Evolutionary conservation across 768 basidiomycete genomes (phyloP), one percentile per base, ranked within the genome.

Genomic region (Panus rudis): DNA sequence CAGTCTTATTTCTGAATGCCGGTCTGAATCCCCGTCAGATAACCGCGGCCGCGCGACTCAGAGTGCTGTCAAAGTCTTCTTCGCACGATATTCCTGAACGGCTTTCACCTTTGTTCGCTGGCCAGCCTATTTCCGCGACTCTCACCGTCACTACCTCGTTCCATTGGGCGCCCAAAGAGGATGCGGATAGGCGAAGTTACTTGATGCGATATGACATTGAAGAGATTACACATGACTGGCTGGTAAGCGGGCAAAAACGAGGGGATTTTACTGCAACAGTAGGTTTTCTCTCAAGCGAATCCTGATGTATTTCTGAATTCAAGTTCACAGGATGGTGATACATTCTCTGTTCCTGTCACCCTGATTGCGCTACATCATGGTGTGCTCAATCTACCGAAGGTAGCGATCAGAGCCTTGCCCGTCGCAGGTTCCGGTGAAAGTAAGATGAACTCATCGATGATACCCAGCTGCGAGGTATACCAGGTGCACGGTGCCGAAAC

Each of bases 341-440:
- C 76, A 0, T 68, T 79, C 46, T 68, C 71, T 2, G 66, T 82
- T 0, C 74, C 77, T 2, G 65, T 94, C 40, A 86, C 84, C 0
- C 65, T 98, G n/a, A 80, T 97, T 49, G 87, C 92, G 0, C 65
- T 97, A 22, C 85, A 85, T 53, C 81, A 93, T 39, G 91, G 92
- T 13, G 75, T 84, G 48, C 72, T 97, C 16, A 60, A 70, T 25
- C 68, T 98, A 7, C 93, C 93, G 0, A 81, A 78, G 52, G 70
- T 94, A 23, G 59, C 69, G 14, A 73, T 94, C 24, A 72, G 68
- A 6, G 76, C 85, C 2, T 62, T 84, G 24, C 73, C 80, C 3
- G 53, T 77, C 3, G 57, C 68, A 2, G n/a, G n/a, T n/a, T n/a
- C n/a, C n/a, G 75, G 70, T 8, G 71, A 72, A 25, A 57, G 69